Percentiles rank a stretch among this genome's conserved stretches.
Conservation (phyloP, 2,329 filamentous ascomycete genomes). For the Periconia digitata region DNA sequence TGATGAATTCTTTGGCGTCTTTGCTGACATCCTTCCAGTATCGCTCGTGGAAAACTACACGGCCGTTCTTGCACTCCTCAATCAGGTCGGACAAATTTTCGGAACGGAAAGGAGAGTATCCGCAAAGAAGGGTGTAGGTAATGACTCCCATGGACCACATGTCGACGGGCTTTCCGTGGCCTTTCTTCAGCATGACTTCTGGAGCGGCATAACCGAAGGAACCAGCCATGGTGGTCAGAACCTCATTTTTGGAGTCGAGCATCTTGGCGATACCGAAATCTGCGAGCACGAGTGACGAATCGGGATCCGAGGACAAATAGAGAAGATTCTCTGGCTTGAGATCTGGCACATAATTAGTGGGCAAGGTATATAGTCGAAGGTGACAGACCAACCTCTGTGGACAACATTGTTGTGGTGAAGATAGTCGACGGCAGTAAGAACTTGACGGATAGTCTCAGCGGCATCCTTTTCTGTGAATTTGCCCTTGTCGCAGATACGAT, state of each 20-base stretch:
- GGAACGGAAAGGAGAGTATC: constrained; percentile 96
- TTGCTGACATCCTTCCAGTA: constrained; percentile 98
- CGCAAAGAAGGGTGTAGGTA: constrained; percentile 95
- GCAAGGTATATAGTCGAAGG: neutral
- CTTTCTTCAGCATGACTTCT: constrained; percentile 96
- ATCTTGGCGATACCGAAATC: constrained; percentile 99
- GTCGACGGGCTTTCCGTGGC: constrained; percentile 96
- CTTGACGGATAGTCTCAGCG: constrained; percentile 91
- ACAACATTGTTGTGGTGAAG: constrained; percentile 94
- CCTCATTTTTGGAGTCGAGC: constrained; percentile 85
- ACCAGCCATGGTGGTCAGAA: constrained; percentile 96
- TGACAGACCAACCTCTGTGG: constrained; percentile 70
- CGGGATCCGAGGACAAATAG: constrained; percentile 75
- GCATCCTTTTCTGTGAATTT: constrained; percentile 99
- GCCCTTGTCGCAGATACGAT: constrained; percentile 96
- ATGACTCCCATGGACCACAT: constrained; percentile 99
- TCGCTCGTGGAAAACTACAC: constrained; percentile 91
- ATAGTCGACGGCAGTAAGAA: constrained; percentile 90
- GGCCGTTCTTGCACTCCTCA: constrained; percentile 82
- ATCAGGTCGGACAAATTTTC: constrained; percentile 92
- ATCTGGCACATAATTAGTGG: constrained; percentile 58
- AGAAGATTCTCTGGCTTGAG: constrained; percentile 97
- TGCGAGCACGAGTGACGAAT: constrained; percentile 88
- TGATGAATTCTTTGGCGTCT: constrained; percentile 94
- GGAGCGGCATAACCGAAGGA: constrained; percentile 98